Conservation (phyloP, 768 basidiomycete genomes). For the Russula virescens region DNA sequence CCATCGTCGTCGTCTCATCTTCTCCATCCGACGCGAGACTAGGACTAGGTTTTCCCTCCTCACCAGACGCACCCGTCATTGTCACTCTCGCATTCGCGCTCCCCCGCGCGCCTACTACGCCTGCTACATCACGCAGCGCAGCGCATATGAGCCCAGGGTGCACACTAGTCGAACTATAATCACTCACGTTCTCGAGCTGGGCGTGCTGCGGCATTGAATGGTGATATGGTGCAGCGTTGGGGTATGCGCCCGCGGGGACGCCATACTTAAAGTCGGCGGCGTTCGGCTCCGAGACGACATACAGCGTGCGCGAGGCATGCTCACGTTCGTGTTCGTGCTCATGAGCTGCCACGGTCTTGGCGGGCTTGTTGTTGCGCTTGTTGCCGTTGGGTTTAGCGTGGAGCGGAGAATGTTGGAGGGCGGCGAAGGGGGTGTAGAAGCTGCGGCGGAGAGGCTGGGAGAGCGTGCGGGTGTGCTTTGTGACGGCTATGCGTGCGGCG, state of each 20-base stretch:
- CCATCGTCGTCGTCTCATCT: no score
- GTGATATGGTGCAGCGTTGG: slow-evolving; percentile 35
- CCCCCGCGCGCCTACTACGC: slow-evolving; percentile 30
- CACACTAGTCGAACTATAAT: slow-evolving; percentile 38
- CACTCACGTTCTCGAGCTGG: slow-evolving; percentile 32
- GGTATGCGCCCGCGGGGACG: slow-evolving; percentile 64
- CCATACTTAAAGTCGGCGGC: slow-evolving; percentile 53
- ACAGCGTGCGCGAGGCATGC: slow-evolving; percentile 48
- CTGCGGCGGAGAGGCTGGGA: slow-evolving; percentile 36
- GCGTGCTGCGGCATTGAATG: slow-evolving; percentile 28
- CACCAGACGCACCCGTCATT: slow-evolving; percentile 40
- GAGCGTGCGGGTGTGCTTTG: slow-evolving; percentile 31
- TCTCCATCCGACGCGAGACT: no score
- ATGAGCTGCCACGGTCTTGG: slow-evolving; percentile 16
- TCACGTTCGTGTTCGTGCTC: slow-evolving; percentile 63
- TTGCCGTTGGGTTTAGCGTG: slow-evolving; percentile 30
- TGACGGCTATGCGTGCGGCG: slow-evolving; percentile 25
- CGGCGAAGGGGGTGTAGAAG: slow-evolving; percentile 63
- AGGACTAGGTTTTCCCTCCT: slow-evolving; percentile 26
- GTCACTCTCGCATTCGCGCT: slow-evolving; percentile 37
- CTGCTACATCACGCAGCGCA: slow-evolving; percentile 38
- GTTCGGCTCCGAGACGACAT: slow-evolving; percentile 72
- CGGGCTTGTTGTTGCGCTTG: slow-evolving; percentile 15
- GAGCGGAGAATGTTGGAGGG: slow-evolving; percentile 39
- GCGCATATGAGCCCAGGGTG: slow-evolving; percentile 42